Base-by-base conservation (phyloP, 768 basidiomycete species). In the Kwoniella heveanensis region DNA sequence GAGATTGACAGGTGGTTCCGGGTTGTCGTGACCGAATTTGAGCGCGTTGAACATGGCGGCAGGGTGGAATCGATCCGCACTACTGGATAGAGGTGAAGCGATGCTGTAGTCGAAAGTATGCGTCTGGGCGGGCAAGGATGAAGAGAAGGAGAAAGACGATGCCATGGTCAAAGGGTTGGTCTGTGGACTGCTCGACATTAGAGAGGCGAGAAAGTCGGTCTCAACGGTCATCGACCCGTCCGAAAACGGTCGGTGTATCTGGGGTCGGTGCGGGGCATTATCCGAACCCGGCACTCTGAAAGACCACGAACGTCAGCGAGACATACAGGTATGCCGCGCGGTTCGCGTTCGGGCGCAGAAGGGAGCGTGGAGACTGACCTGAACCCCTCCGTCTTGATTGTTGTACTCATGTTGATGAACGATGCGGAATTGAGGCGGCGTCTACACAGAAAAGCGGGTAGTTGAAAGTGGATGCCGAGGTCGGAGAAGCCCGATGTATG, bases 201-300 rank as follows among this genome's bases (percentile, higher is more conserved):
- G 55, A 0, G 69, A 64, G 0, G 69, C 57, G 48, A 74, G 68
- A 36, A 71, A 54, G 37, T 71, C 56, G 21, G 73, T 74, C 22
- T 64, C 65, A 21, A 74, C 60, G 21, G 70, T 63, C 68, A 71
- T 68, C 19, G 73, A 74, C 1, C 70, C 73, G 46, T 71, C 73
- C 2, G 70, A 69, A 53, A 74, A 71, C 2, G 70, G 73, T 44
- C 73, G 62, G 21, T 68, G 61, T 39, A 64, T 64, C 15, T 55
- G 36, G 13, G 70, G 70, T 60, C 70, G 60, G 22, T 48, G 36
- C 19, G 53, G 51, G 15, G 36, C 30, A 48, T 51, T 47, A 8
- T 64, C 62, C 13, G 54, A 21, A 15, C 62, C 62, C 26, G 62
- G 62, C 26, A 64, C 51, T 12, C 62, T 64, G 30, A 15, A 25